These are phyloP conservation scores for Plenodomus lindquistii DNA, from an alignment of 2,329 filamentous ascomycete species.

Conservation along the genomic window DNA sequence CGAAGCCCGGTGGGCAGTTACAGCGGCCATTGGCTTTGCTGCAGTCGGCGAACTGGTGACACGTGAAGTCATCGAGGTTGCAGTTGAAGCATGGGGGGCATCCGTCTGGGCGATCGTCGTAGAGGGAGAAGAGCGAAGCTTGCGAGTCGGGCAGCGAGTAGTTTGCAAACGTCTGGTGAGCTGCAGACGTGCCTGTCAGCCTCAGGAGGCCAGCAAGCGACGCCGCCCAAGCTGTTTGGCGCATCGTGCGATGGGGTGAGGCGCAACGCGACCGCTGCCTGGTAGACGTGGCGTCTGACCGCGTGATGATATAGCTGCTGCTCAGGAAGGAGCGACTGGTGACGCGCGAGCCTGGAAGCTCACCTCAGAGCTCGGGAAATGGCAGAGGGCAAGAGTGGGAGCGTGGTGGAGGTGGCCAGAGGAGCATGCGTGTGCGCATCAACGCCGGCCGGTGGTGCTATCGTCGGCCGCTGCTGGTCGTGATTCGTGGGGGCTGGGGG, in stretches of 20 bases:
- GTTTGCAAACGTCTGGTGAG: conserved; percentile 40
- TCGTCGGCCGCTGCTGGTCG: conserved; percentile 22
- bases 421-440: not conserved
- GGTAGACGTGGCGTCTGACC: conserved; percentile 3
- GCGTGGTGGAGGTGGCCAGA: conserved; percentile 17
- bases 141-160: conserved; percentile 58
- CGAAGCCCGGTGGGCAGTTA: conserved; percentile 87
- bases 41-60: conserved; percentile 87
- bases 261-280: conserved; percentile 24
- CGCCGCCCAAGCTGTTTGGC: conserved; percentile 36
- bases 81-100: conserved; percentile 98
- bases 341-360: conserved; percentile 18
- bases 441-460: conserved; percentile 22
- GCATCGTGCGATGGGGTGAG: conserved; percentile 37
- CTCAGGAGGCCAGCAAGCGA: conserved; percentile 34
- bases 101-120: conserved; percentile 73
- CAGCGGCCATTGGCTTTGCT: conserved; percentile 92
- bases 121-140: conserved; percentile 63
- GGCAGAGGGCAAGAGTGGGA: conserved; percentile 1
- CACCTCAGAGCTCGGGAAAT: conserved; percentile 4
- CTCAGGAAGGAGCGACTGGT: conserved; percentile 1
- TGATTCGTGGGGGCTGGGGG: conserved; percentile 30
- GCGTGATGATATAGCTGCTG: conserved; percentile 1
- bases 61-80: conserved; percentile 87
- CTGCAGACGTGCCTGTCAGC: conserved; percentile 24